A percentile compares a stretch with the other conserved stretches of the same genome.
Evolutionary conservation across 257 asterid species (phyloP).

Genomic region (Solanum okadae): DNA sequence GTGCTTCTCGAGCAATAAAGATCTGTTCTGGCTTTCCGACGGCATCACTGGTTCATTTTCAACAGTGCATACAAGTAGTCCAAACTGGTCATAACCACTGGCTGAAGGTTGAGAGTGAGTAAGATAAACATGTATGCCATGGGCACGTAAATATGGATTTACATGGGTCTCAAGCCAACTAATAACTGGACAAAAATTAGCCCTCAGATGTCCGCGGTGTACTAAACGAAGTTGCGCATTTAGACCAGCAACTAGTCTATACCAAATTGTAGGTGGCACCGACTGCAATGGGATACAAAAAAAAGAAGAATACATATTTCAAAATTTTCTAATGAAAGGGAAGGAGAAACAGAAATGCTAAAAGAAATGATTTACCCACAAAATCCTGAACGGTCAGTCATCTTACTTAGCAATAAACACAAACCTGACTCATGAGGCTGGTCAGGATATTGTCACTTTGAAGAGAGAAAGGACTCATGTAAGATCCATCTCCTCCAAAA

Average conservation of each 20-base stretch:
- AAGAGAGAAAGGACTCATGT: constrained; percentile 83
- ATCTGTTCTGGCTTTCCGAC: constrained; percentile 35
- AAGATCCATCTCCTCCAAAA: constrained; percentile 91
- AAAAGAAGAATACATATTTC: neutral
- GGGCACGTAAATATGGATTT: constrained; percentile 40
- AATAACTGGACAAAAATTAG: constrained; percentile 59
- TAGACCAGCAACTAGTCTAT: constrained; percentile 81
- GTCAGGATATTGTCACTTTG: constrained; percentile 70
- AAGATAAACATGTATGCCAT: constrained; percentile 54
- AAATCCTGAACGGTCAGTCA: neutral
- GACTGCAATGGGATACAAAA: constrained; percentile 41
- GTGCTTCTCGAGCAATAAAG: constrained; percentile 33
- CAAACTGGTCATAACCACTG: constrained; percentile 68
- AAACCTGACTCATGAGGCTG: constrained; percentile 81
- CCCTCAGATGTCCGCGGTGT: constrained; percentile 59
- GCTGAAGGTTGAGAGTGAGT: constrained; percentile 64
- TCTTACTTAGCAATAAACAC: neutral
- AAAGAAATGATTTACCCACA: neutral
- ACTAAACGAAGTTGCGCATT: constrained; percentile 88
- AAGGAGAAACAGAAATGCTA: neutral
- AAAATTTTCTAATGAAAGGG: neutral
- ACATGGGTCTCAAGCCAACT: constrained; percentile 83
- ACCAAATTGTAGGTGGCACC: constrained; percentile 83
- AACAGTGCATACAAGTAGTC: constrained; percentile 47
- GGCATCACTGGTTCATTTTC: constrained; percentile 44